These are phyloP conservation scores for Ogataea saltuana DNA, from an alignment of 805 yeast genomes.

Conservation along the genomic window DNA sequence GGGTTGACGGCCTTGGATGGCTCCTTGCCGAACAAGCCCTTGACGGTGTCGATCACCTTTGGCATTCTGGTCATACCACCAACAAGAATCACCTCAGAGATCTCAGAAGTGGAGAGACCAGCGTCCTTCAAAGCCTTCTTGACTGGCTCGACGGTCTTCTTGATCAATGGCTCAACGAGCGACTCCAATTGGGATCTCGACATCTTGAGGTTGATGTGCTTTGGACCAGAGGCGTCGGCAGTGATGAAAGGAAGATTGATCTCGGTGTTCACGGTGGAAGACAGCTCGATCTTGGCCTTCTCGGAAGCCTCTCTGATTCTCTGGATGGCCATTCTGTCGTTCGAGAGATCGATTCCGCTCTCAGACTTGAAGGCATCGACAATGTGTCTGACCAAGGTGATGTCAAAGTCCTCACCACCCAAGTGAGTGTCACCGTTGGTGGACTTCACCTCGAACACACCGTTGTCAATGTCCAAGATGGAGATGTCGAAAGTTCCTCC, in stretches of 20 bases:
- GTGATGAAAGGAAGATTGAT: slow-evolving; percentile 71
- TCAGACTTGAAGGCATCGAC: slow-evolving; percentile 56
- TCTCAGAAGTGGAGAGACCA: slow-evolving; percentile 59
- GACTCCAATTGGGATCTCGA: slow-evolving; percentile 69
- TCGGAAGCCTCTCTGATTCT: slow-evolving; percentile 81
- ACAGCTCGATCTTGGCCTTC: slow-evolving; percentile 70
- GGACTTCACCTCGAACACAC: slow-evolving; percentile 96
- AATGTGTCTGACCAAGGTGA: slow-evolving; percentile 76
- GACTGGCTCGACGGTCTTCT: slow-evolving; percentile 71
- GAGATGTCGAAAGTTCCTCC: slow-evolving; percentile 99
- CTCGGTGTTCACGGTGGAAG: slow-evolving; percentile 61
- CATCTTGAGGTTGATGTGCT: slow-evolving; percentile 58
- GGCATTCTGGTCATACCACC: slow-evolving; percentile 96
- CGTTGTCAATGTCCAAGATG: slow-evolving; percentile 93
- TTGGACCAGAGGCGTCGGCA: slow-evolving; percentile 47
- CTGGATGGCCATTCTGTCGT: slow-evolving; percentile 62
- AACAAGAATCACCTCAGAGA: slow-evolving; percentile 74
- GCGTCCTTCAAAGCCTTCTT: slow-evolving; percentile 76
- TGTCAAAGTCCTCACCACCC: slow-evolving; percentile 93
- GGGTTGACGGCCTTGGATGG: slow-evolving; percentile 80
- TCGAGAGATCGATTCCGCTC: slow-evolving; percentile 54
- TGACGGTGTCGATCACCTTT: slow-evolving; percentile 64
- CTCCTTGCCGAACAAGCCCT: slow-evolving; percentile 55
- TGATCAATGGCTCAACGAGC: slow-evolving; percentile 64
- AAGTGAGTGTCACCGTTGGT: slow-evolving; percentile 95